Conservation (phyloP, 23 red algal genomes). For the Pyropia haitanensis region DNA sequence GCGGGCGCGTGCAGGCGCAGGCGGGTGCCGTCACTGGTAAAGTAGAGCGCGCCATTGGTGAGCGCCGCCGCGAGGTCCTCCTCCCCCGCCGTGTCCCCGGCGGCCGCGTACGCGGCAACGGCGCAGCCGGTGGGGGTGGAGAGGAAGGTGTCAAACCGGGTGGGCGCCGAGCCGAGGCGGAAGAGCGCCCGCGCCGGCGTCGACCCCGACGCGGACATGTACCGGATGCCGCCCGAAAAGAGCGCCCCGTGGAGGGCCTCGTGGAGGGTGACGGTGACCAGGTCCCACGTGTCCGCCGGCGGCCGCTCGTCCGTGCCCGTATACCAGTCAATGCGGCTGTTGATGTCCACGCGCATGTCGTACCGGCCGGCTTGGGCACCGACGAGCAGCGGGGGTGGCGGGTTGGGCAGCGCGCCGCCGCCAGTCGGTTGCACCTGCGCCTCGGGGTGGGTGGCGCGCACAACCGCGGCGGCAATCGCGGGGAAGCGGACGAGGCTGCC, state of each 20-base stretch:
- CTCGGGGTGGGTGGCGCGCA: too few relatives aligned
- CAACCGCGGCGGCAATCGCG: too few relatives aligned
- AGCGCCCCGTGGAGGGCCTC: constrained; percentile 48
- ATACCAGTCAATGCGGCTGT: constrained; percentile 40
- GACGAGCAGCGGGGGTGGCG: too few relatives aligned
- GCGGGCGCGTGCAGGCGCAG: too few relatives aligned
- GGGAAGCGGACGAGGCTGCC: too few relatives aligned
- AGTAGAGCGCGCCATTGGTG: too few relatives aligned
- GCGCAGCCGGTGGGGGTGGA: constrained; percentile 39
- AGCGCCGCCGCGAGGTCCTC: too few relatives aligned
- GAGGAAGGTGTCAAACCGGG: constrained; percentile 54
- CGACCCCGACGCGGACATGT: constrained; percentile 3
- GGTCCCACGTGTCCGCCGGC: constrained; percentile 19
- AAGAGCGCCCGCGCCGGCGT: constrained; percentile 24
- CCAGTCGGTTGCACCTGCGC: too few relatives aligned
- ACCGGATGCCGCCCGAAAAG: constrained; percentile 46
- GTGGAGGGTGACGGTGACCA: constrained; percentile 62
- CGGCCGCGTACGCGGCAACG: constrained; percentile 12
- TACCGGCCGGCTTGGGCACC: neutral
- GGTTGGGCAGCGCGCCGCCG: too few relatives aligned
- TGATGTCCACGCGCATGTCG: constrained; percentile 46
- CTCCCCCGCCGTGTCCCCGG: too few relatives aligned
- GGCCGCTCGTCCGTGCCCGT: constrained; percentile 31
- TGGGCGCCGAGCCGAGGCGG: constrained; percentile 7
- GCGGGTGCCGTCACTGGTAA: too few relatives aligned